These are phyloP conservation scores for Diaporthe sp. DNA, from an alignment of 2,329 filamentous ascomycete genomes.

Conservation along the genomic window DNA sequence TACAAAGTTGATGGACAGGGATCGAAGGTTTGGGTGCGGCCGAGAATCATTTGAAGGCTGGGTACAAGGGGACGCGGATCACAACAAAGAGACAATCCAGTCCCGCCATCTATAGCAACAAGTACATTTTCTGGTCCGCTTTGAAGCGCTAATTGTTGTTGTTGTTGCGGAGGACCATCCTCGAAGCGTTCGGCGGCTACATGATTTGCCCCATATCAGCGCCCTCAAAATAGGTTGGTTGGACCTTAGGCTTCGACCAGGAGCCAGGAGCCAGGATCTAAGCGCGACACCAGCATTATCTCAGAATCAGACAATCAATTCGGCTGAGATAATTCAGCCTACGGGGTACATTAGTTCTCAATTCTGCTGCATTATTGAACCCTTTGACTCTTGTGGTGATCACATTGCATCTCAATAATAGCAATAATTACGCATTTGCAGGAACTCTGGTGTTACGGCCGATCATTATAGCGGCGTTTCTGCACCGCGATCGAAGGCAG, in stretches of 20 bases:
- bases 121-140: background rate
- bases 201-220: constrained; percentile 6
- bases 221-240: constrained; percentile 4
- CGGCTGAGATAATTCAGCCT: constrained; percentile 1
- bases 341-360: background rate
- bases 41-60: background rate
- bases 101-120: background rate
- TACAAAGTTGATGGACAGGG: background rate
- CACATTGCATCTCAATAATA: background rate
- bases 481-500: background rate
- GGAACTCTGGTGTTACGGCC: background rate
- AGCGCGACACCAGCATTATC: background rate
- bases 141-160: background rate
- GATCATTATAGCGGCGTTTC: no score
- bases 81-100: background rate
- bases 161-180: background rate
- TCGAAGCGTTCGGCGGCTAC: background rate
- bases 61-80: background rate
- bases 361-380: no score
- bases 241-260: background rate
- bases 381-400: background rate
- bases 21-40: background rate
- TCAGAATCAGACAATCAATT: background rate
- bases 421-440: background rate
- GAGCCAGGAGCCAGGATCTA: background rate